Conservation (phyloP, 2,329 filamentous ascomycete species). For the Colletotrichum incanum region DNA sequence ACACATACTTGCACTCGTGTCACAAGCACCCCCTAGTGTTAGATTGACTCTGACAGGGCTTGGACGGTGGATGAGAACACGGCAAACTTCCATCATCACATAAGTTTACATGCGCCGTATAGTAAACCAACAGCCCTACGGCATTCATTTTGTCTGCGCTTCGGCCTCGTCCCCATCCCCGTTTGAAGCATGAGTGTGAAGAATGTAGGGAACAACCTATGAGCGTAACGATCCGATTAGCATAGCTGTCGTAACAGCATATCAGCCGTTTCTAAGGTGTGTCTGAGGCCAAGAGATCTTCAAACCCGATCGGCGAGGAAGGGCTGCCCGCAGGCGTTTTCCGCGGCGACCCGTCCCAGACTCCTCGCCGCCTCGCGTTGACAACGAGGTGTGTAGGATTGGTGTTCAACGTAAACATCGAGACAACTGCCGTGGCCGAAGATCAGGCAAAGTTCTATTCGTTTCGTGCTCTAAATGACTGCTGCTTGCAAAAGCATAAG, state of each 20-base stretch:
- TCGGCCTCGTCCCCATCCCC: neutral
- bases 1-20: neutral
- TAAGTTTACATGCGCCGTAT: neutral
- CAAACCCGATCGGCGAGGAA: neutral
- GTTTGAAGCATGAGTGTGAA: neutral
- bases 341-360: neutral
- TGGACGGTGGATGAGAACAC: neutral
- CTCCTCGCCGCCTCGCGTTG: neutral
- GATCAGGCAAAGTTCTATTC: neutral
- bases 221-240: neutral
- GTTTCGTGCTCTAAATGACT: too few relatives aligned
- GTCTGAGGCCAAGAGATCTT: neutral
- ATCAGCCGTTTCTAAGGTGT: neutral
- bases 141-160: slow-evolving; percentile 4
- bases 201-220: neutral
- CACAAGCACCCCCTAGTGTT: neutral
- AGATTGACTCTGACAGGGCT: neutral
- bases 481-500: neutral
- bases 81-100: neutral
- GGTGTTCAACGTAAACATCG: neutral
- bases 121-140: neutral
- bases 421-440: too few relatives aligned
- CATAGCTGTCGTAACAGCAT: neutral
- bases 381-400: neutral
- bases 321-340: neutral